A percentile compares a stretch with the other conserved stretches of the same genome.
phyloP scores from a whole-genome alignment of 164 flowering plant species.

The Vitis vinifera region DNA sequence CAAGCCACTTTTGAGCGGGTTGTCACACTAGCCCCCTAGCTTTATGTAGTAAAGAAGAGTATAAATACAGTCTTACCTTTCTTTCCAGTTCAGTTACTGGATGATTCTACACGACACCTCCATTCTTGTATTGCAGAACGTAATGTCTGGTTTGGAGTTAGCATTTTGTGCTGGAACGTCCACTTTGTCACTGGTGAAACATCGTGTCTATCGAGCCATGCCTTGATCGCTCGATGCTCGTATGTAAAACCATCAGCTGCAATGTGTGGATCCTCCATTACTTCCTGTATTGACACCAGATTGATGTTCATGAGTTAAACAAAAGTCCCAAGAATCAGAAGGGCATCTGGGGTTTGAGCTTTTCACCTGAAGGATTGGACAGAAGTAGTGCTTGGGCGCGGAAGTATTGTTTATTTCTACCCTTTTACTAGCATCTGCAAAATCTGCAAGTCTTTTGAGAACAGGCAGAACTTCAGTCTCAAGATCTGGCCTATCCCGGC shows the following conservation, averaged over 20 bases:
- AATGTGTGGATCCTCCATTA: constrained; percentile 74
- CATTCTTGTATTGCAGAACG: constrained; percentile 66
- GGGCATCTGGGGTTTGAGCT: neutral
- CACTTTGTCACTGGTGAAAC: constrained; percentile 66
- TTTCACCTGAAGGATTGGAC: constrained; percentile 84
- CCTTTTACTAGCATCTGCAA: constrained; percentile 41
- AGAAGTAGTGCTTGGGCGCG: constrained; percentile 71
- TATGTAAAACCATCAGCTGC: constrained; percentile 87
- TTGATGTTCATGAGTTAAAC: neutral
- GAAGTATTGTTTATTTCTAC: constrained; percentile 21
- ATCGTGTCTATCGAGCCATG: constrained; percentile 65
- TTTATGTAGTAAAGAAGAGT: too few relatives aligned
- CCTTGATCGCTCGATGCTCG: constrained; percentile 67
- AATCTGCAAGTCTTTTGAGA: constrained; percentile 54
- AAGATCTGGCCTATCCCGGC: constrained; percentile 90
- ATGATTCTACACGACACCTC: constrained; percentile 31
- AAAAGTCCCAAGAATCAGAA: neutral
- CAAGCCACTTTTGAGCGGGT: too few relatives aligned
- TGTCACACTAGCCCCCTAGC: too few relatives aligned
- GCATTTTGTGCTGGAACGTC: constrained; percentile 37
- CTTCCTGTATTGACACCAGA: constrained; percentile 43
- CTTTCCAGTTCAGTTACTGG: constrained; percentile 2
- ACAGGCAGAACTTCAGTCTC: constrained; percentile 66
- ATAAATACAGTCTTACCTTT: neutral
- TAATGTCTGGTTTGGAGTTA: constrained; percentile 63